Conservation (phyloP, 2,329 filamentous ascomycete species). For the Zasmidium citrigriseum region DNA sequence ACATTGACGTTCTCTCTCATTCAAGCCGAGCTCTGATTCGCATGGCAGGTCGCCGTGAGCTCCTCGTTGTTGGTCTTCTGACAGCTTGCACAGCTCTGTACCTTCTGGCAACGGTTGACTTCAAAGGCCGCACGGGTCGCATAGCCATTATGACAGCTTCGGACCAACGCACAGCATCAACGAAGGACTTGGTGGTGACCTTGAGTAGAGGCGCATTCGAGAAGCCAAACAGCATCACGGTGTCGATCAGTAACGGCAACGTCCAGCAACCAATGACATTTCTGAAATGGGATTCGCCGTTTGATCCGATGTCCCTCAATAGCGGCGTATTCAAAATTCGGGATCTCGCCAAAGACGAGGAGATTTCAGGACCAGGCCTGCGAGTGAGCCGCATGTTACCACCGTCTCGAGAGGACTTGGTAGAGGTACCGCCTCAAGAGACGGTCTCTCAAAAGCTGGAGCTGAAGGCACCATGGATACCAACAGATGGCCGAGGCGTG, state of each 20-base stretch:
- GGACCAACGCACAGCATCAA: too few relatives aligned
- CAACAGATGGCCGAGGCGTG: constrained; percentile 38
- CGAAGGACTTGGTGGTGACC: neutral
- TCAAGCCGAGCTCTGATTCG: too few relatives aligned
- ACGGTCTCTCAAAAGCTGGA: constrained; percentile 38
- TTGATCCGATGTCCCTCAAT: constrained; percentile 40
- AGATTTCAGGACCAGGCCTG: constrained; percentile 33
- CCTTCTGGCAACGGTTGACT: too few relatives aligned
- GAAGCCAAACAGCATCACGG: constrained; percentile 23
- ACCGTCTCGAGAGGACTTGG: constrained; percentile 37
- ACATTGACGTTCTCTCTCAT: too few relatives aligned
- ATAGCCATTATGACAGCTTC: too few relatives aligned
- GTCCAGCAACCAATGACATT: constrained; percentile 38
- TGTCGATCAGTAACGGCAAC: constrained; percentile 40
- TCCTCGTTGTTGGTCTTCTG: too few relatives aligned
- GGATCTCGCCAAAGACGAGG: constrained; percentile 30
- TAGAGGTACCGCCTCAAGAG: constrained; percentile 38
- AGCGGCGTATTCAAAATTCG: constrained; percentile 40
- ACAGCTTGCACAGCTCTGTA: too few relatives aligned
- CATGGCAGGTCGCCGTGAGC: too few relatives aligned
- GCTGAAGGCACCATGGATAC: constrained; percentile 41
- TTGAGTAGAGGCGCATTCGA: neutral
- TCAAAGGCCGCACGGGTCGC: too few relatives aligned
- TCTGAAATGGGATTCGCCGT: constrained; percentile 43
- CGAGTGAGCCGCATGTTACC: constrained; percentile 42